Percentiles rank a stretch among this genome's conserved stretches.
These are phyloP conservation scores for Lanmaoa pseudosensibilis DNA, from an alignment of 768 basidiomycete genomes.

Conservation along the genomic window DNA sequence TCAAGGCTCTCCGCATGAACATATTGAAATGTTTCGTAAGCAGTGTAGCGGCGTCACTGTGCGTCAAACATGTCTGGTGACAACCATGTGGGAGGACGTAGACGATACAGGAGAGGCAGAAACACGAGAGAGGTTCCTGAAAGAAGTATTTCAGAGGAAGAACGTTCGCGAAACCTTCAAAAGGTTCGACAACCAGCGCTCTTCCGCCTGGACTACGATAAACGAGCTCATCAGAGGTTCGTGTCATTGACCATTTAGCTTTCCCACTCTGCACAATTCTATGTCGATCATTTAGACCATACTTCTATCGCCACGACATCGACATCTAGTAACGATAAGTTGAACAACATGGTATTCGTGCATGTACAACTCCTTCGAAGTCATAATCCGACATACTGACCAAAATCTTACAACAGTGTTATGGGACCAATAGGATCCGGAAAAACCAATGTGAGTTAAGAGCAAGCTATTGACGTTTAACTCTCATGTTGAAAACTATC, in stretches of 20 bases:
- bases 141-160: background rate
- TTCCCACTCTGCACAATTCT: background rate
- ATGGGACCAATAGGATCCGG: constrained; percentile 6
- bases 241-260: background rate
- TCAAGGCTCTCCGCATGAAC: background rate
- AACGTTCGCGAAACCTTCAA: background rate
- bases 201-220: background rate
- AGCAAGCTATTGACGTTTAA: no score
- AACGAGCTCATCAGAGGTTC: background rate
- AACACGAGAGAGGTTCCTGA: background rate
- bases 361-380: background rate
- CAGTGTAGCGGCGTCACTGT: background rate
- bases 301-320: background rate
- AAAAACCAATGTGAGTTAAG: constrained; percentile 1
- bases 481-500: background rate
- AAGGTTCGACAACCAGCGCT: constrained; percentile 2
- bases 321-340: background rate
- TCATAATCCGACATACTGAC: background rate
- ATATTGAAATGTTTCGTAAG: constrained; percentile 1
- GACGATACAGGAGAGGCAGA: background rate
- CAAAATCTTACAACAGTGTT: background rate
- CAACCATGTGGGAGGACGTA: constrained; percentile 1
- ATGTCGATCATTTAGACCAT: background rate
- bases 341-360: constrained; percentile 3
- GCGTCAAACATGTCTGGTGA: constrained; percentile 5